Conservation (phyloP, 139 green algal species). For the Edaphochlamys debaryana region DNA sequence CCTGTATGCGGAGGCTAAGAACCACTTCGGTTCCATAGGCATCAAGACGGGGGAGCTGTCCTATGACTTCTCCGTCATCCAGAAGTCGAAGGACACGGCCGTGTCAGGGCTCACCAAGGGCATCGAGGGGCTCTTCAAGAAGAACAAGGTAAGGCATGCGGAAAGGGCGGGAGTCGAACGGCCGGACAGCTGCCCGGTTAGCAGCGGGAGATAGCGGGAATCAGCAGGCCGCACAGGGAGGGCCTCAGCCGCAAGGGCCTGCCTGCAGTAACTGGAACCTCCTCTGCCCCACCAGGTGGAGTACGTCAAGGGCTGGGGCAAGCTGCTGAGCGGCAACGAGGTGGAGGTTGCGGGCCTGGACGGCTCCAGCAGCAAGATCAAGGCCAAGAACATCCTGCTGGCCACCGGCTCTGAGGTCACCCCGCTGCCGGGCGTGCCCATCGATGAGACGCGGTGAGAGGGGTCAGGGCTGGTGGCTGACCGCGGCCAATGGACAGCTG, state of each 20-base stretch:
- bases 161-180: no score
- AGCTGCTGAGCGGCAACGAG: conserved; percentile 75
- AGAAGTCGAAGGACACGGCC: conserved; percentile 92
- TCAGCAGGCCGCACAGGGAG: no score
- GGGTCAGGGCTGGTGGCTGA: no score
- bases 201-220: no score
- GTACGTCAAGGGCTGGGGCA: conserved; percentile 96
- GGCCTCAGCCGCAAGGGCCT: no score
- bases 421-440: conserved; percentile 85
- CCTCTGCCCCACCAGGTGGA: conserved; percentile 68
- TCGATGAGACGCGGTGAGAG: conserved; percentile 92
- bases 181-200: no score
- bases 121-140: conserved; percentile 99
- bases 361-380: conserved; percentile 68
- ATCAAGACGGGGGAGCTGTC: conserved; percentile 75
- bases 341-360: conserved; percentile 87
- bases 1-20: conserved; percentile 90
- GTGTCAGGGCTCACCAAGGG: conserved; percentile 96
- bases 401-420: conserved; percentile 95
- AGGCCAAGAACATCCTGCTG: conserved; percentile 96
- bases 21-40: conserved; percentile 88
- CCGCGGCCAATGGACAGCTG: no score
- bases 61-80: conserved; percentile 91
- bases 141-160: conserved; percentile 96
- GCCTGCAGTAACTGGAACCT: no score